Percentiles rank a stretch among this genome's conserved stretches.
Conservation (phyloP, 495 filamentous ascomycete genomes). For the Cenococcum geophilum region DNA sequence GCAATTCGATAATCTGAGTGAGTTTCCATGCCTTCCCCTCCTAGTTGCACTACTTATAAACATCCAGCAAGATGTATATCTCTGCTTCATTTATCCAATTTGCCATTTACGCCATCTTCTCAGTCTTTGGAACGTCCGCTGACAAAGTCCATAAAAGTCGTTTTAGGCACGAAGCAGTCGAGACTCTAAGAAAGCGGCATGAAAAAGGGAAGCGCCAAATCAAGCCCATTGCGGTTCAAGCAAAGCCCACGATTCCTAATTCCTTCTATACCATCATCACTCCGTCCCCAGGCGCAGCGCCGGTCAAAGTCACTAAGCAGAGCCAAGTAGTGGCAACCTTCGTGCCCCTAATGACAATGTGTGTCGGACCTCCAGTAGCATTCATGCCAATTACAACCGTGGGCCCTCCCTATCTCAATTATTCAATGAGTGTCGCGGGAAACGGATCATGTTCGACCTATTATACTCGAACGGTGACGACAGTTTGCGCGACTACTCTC, state of each 20-base stretch:
- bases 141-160: neutral
- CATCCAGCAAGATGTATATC: neutral
- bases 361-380: conserved; percentile 31
- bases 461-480: conserved; percentile 29
- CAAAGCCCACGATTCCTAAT: neutral
- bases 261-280: conserved; percentile 25
- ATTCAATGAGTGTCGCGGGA: conserved; percentile 4
- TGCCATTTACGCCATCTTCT: neutral
- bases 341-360: conserved; percentile 34
- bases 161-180: conserved; percentile 2
- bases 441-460: conserved; percentile 26
- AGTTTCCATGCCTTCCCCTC: neutral
- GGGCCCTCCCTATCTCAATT: conserved; percentile 20
- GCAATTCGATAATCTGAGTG: neutral
- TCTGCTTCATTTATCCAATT: neutral
- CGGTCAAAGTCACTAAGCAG: conserved; percentile 33
- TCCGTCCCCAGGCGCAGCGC: conserved; percentile 34
- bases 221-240: neutral
- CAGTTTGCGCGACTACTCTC: conserved; percentile 36
- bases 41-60: neutral
- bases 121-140: neutral
- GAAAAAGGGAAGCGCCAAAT: neutral
- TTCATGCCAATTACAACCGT: conserved; percentile 7
- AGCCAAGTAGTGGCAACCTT: conserved; percentile 35
- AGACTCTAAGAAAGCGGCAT: neutral